These are phyloP conservation scores for Adansonia digitata DNA, from an alignment of 345 rosid species.

Conservation along the genomic window DNA sequence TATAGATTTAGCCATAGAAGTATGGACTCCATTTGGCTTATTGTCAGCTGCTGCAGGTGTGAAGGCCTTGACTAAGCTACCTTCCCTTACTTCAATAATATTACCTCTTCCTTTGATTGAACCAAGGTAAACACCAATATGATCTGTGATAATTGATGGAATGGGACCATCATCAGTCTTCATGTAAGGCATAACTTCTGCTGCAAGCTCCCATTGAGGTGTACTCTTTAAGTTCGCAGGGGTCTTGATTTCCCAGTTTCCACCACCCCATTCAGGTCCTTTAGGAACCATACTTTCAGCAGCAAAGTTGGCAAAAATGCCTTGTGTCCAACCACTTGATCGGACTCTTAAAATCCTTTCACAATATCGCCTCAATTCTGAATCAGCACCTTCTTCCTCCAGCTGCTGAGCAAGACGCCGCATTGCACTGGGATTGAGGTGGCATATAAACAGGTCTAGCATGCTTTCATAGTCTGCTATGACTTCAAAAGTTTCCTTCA, in stretches of 20 bases:
- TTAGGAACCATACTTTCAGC: conserved; percentile 99
- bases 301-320: conserved; percentile 98
- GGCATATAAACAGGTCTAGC: conserved; percentile 95
- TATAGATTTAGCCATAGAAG: conserved; percentile 39
- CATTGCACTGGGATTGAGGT: conserved; percentile 98
- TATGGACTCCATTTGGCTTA: conserved; percentile 38
- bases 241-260: conserved; percentile 97
- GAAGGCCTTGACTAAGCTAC: conserved; percentile 61
- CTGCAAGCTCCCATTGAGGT: conserved; percentile 95
- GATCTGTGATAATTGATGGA: conserved; percentile 84
- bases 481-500: conserved; percentile 97
- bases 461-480: conserved; percentile 89
- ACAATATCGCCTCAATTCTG: conserved; percentile 84
- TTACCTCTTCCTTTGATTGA: conserved; percentile 91
- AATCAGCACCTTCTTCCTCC: conserved; percentile 86
- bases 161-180: conserved; percentile 87
- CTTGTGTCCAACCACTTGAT: conserved; percentile 98
- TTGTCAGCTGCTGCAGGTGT: conserved; percentile 42
- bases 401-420: conserved; percentile 90
- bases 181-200: conserved; percentile 98
- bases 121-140: conserved; percentile 89
- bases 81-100: conserved; percentile 82
- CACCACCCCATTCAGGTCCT: conserved; percentile 99
- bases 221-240: conserved; percentile 76
- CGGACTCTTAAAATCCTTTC: conserved; percentile 90